phyloP scores from a whole-genome alignment of 2,329 filamentous ascomycete species.

The Drechslerella stenobrocha region DNA sequence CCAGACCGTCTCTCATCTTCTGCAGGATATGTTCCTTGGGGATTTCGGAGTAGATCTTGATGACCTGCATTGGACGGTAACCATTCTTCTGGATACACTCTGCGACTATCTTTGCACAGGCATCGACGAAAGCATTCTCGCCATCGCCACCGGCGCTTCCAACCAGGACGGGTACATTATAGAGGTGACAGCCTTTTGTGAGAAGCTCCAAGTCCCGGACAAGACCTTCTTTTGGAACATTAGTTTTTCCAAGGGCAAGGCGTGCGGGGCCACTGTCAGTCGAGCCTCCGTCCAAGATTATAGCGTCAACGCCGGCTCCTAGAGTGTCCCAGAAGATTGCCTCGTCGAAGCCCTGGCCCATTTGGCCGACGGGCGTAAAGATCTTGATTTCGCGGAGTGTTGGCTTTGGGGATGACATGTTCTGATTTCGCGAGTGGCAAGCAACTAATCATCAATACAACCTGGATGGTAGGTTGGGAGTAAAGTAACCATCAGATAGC shows the following conservation, averaged over 20 bases:
- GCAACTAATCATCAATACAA: conserved; percentile 34
- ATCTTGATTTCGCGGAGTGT: conserved; percentile 49
- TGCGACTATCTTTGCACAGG: conserved; percentile 57
- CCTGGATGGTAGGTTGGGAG: neutral
- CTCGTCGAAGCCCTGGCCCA: conserved; percentile 52
- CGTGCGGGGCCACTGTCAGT: conserved; percentile 57
- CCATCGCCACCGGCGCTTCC: conserved; percentile 59
- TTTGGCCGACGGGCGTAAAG: conserved; percentile 52
- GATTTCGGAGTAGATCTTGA: conserved; percentile 57
- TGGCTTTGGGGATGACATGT: conserved; percentile 19
- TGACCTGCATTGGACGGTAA: conserved; percentile 52
- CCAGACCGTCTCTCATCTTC: conserved; percentile 53
- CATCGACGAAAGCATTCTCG: conserved; percentile 57
- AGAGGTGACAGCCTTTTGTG: conserved; percentile 45
- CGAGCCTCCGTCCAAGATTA: conserved; percentile 55
- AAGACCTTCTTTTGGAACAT: conserved; percentile 36
- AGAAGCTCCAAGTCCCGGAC: conserved; percentile 45
- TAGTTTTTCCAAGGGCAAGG: conserved; percentile 55
- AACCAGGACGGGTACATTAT: conserved; percentile 49
- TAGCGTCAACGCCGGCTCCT: conserved; percentile 50
- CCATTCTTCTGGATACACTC: conserved; percentile 54
- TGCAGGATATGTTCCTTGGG: conserved; percentile 54
- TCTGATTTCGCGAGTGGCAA: neutral
- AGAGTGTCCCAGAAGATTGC: conserved; percentile 50
- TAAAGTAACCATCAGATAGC: too few relatives aligned